phyloP scores from a whole-genome alignment of 345 rosid genomes.

The Rhizophora mangle region DNA sequence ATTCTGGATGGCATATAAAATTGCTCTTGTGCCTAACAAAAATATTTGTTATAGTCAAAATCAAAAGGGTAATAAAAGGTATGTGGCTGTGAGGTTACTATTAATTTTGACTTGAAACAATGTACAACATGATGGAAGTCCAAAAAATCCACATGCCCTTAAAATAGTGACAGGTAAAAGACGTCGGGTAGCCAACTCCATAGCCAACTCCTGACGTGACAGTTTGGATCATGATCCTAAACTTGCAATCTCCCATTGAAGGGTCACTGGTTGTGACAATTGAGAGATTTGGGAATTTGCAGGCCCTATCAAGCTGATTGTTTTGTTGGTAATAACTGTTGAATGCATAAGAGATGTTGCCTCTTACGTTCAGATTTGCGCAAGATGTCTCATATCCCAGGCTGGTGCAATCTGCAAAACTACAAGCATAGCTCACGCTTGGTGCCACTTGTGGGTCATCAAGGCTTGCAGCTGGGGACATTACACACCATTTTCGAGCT shows the following conservation, averaged over 20 bases:
- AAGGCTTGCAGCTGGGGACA: conserved; percentile 44
- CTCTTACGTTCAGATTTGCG: conserved; percentile 36
- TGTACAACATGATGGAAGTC: too few species aligned
- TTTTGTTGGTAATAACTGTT: conserved; percentile 59
- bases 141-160: too few species aligned
- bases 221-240: conserved; percentile 49
- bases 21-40: too few species aligned
- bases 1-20: too few species aligned
- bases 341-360: conserved; percentile 62
- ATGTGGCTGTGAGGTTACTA: too few species aligned
- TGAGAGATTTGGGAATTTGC: conserved; percentile 55
- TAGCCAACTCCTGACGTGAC: conserved; percentile 6
- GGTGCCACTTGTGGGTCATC: conserved; percentile 45
- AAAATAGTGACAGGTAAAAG: conserved; percentile 22
- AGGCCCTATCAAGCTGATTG: conserved; percentile 55
- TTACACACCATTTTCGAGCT: conserved; percentile 53
- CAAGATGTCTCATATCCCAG: conserved; percentile 62
- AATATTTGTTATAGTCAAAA: too few species aligned
- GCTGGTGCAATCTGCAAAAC: conserved; percentile 60
- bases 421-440: conserved; percentile 67
- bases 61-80: too few species aligned
- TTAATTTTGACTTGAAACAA: too few species aligned
- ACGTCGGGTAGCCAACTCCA: conserved; percentile 6
- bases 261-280: conserved; percentile 37
- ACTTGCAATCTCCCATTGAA: conserved; percentile 52